Evolutionary conservation across 331 rosid genomes (phyloP).

Genomic region (Erythrophleum ivorense): DNA sequence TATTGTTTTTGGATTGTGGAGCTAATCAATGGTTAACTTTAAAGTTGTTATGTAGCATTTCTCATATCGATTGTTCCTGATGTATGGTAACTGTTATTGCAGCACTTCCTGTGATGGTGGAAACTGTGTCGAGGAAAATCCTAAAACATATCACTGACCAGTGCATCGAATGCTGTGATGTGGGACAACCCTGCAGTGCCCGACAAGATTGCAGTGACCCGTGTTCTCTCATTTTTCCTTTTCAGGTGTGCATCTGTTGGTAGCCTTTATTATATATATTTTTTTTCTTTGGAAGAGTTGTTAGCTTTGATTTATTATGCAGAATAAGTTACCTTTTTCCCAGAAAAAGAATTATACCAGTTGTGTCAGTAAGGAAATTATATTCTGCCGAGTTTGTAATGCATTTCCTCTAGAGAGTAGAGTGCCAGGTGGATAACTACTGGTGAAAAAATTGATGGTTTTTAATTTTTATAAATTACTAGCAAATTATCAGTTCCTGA

Average conservation of each 20-base stretch:
- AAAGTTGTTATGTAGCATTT: slow-evolving; percentile 24
- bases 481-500: not conserved
- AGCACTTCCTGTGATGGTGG: slow-evolving; percentile 88
- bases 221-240: slow-evolving; percentile 91
- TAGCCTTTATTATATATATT: slow-evolving; percentile 11
- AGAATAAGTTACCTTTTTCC: not conserved
- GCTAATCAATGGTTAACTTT: not conserved
- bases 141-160: slow-evolving; percentile 84
- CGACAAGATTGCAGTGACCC: slow-evolving; percentile 90
- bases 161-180: slow-evolving; percentile 94
- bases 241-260: slow-evolving; percentile 66
- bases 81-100: slow-evolving; percentile 47
- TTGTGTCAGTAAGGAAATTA: not conserved
- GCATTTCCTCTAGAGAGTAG: slow-evolving; percentile 6
- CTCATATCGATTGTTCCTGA: slow-evolving; percentile 37
- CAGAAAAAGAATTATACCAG: slow-evolving; percentile 16
- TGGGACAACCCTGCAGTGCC: slow-evolving; percentile 87
- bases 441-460: slow-evolving; percentile 7
- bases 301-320: slow-evolving; percentile 10
- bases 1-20: not conserved
- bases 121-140: slow-evolving; percentile 74
- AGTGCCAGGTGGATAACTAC: not conserved
- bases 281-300: not conserved
- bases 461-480: not conserved
- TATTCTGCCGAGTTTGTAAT: slow-evolving; percentile 17